Percentiles rank a stretch among this genome's conserved stretches.
Evolutionary conservation across 768 basidiomycete genomes (phyloP).

Genomic region (Leccinum variicolor): DNA sequence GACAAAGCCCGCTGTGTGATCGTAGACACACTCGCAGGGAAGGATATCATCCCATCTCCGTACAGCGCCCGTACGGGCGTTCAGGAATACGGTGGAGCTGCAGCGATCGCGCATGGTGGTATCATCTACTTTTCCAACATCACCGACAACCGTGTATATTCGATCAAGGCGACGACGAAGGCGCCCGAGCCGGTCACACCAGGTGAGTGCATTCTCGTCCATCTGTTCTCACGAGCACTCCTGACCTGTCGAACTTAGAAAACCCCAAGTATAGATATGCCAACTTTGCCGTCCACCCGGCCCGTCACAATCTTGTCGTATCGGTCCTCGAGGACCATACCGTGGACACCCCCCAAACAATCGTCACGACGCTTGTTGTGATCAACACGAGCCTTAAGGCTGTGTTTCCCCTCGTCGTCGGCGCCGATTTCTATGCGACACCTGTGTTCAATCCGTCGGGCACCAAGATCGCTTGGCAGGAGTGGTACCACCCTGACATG

Average conservation of each 20-base stretch:
- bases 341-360: slow-evolving; percentile 28
- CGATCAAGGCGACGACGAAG: slow-evolving; percentile 25
- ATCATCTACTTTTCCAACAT: slow-evolving; percentile 59
- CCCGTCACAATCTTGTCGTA: slow-evolving; percentile 49
- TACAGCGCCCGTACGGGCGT: slow-evolving; percentile 60
- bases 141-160: slow-evolving; percentile 52
- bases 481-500: slow-evolving; percentile 71
- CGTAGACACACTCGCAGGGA: slow-evolving; percentile 43
- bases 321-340: slow-evolving; percentile 75
- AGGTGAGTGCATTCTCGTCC: slow-evolving; percentile 38
- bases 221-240: background rate
- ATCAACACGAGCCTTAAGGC: slow-evolving; percentile 48
- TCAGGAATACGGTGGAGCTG: slow-evolving; percentile 71
- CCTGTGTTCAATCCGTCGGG: slow-evolving; percentile 63
- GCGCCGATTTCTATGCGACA: slow-evolving; percentile 69
- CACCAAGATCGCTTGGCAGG: slow-evolving; percentile 54
- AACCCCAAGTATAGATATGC: slow-evolving; percentile 51
- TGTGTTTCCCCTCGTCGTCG: slow-evolving; percentile 46
- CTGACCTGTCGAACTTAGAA: slow-evolving; percentile 1
- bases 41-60: slow-evolving; percentile 50
- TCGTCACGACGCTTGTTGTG: slow-evolving; percentile 52
- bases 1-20: slow-evolving; percentile 56
- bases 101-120: slow-evolving; percentile 51
- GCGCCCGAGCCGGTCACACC: slow-evolving; percentile 51
- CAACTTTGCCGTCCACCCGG: slow-evolving; percentile 57